Percentiles rank a stretch among this genome's conserved stretches.
These are phyloP conservation scores for Chamaecyparis obtusa DNA, from an alignment of 75 land plant species.

Conservation along the genomic window DNA sequence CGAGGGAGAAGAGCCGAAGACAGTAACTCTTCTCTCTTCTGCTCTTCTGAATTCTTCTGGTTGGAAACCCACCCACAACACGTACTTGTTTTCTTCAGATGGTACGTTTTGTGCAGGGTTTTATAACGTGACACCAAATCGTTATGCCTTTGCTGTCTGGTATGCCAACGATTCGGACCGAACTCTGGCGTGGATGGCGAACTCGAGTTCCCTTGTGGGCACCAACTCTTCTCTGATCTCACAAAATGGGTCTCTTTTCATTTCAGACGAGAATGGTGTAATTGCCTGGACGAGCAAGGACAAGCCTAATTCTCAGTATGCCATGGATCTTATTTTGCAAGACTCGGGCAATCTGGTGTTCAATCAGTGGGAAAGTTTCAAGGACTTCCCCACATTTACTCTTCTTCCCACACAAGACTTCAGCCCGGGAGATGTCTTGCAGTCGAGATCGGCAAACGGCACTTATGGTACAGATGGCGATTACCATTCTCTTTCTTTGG, in stretches of 20 bases:
- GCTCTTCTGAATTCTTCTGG: constrained; percentile 22
- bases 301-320: no score
- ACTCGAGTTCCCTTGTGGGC: background rate
- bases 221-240: constrained; percentile 10
- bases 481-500: background rate
- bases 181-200: constrained; percentile 36
- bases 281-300: background rate
- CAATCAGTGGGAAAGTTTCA: background rate
- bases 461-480: background rate
- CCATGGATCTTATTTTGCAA: background rate
- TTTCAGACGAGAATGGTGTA: background rate
- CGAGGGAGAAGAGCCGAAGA: background rate
- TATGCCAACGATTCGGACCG: background rate
- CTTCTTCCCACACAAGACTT: constrained; percentile 5
- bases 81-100: constrained; percentile 33
- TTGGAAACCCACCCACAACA: constrained; percentile 28
- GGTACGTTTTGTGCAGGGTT: constrained; percentile 48
- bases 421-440: background rate
- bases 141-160: constrained; percentile 46
- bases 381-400: background rate
- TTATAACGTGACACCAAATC: background rate
- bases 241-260: background rate
- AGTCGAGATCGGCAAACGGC: background rate
- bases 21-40: background rate
- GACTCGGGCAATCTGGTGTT: background rate